Evolutionary conservation across 2,329 filamentous ascomycete genomes (phyloP), one percentile per base, ranked within the genome.

Genomic region (Aspergillus sp.): DNA sequence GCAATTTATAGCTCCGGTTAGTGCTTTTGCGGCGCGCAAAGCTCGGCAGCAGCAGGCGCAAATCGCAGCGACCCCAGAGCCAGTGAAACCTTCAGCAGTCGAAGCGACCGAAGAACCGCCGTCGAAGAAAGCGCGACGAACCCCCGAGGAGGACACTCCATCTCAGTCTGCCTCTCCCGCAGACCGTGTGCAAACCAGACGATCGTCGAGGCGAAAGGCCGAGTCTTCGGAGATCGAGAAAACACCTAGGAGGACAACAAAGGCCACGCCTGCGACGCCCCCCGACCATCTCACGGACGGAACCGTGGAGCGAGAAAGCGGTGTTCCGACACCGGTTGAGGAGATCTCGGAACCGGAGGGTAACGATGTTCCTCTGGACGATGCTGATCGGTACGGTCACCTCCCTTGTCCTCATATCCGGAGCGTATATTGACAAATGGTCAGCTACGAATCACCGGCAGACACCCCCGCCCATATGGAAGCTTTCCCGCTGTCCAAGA

Each of bases 11-110:
- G 68, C 60, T 50, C 68, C 68, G n/a, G 60, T 75, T 53, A 75
- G 73, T 55, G 73, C 73, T 42, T 58, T 75, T 55, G 73, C 73
- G 24, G 73, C 73, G 54, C 73, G 72, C 60, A 73, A 65, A 67
- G 70, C 70, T 60, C 65, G 69, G 47, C 67, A 70, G 55, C 67
- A 72, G 53, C 65, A 66, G 48, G 57, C 61, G 44, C 66, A 65
- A 49, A 55, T 44, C 40, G 55, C 53, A 24, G 45, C 53, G n/a
- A 38, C 57, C 19, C 45, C 58, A 26, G 62, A 59, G 45, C 47
- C 60, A 13, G 46, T 53, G 5, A 51, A 61, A 24, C 45, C 52
- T 32, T 9, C 40, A 2, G 40, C 19, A n/a, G 17, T 11, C 19
- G 57, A 66, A 32, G 40, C 56, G 9, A 49, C 42, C 20, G 56